These are phyloP conservation scores for Pyropia haitanensis DNA, from an alignment of 23 red algal genomes.

Conservation along the genomic window DNA sequence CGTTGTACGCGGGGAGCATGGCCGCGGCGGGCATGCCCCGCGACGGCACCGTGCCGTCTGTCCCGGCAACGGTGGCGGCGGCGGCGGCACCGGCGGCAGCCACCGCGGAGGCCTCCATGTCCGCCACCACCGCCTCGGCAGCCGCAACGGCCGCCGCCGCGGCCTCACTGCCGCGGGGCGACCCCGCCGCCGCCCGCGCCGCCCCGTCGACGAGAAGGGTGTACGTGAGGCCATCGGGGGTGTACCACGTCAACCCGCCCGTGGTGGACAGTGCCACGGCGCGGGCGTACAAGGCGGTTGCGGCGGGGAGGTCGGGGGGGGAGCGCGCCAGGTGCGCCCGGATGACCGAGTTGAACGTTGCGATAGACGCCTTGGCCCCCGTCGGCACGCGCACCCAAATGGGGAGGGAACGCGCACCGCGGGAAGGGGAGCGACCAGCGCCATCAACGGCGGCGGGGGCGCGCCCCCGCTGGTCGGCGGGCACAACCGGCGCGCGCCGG, in stretches of 20 bases:
- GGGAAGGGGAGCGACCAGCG: too few relatives aligned
- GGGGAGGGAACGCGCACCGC: too few relatives aligned
- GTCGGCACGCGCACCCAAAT: background rate
- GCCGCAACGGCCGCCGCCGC: conserved; percentile 16
- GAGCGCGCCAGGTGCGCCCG: conserved; percentile 34
- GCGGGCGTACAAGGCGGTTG: conserved; percentile 29
- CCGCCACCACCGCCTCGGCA: conserved; percentile 33
- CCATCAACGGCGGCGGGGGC: too few relatives aligned
- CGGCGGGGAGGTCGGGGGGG: conserved; percentile 32
- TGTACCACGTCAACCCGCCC: conserved; percentile 34
- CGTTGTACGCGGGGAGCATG: conserved; percentile 27
- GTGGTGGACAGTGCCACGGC: conserved; percentile 18
- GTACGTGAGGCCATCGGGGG: conserved; percentile 40
- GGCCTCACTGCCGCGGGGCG: conserved; percentile 11
- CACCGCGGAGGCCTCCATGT: conserved; percentile 40
- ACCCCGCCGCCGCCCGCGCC: conserved; percentile 28
- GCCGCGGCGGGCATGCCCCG: too few relatives aligned
- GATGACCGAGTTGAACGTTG: conserved; percentile 39
- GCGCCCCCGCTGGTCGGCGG: too few relatives aligned
- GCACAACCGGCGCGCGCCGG: too few relatives aligned
- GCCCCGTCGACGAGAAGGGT: conserved; percentile 47
- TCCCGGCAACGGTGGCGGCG: too few relatives aligned
- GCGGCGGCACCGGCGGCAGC: background rate
- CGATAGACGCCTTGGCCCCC: conserved; percentile 37
- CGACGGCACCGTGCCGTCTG: too few relatives aligned